Evolutionary conservation across 2,329 filamentous ascomycete genomes (phyloP).

Genomic region (Chalara sp.): DNA sequence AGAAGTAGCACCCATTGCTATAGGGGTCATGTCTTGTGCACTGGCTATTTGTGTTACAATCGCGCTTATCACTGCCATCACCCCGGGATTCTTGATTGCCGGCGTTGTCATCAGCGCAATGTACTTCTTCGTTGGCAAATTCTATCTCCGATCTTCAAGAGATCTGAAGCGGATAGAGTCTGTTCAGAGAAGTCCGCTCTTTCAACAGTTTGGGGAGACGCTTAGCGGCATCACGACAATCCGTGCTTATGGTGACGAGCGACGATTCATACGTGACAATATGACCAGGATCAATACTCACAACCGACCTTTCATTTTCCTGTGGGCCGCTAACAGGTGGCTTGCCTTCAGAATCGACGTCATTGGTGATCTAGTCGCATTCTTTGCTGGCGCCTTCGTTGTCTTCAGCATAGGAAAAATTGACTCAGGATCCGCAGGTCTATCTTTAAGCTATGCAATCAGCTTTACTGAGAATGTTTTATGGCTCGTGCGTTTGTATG

Average conservation of each 20-base stretch:
- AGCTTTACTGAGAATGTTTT: constrained; percentile 95
- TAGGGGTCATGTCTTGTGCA: constrained; percentile 61
- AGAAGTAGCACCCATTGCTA: constrained; percentile 87
- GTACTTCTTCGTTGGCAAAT: constrained; percentile 75
- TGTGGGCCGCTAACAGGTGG: constrained; percentile 97
- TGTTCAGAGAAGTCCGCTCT: constrained; percentile 86
- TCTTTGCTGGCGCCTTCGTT: constrained; percentile 89
- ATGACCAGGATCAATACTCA: constrained; percentile 82
- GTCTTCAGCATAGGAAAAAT: constrained; percentile 75
- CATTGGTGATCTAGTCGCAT: constrained; percentile 83
- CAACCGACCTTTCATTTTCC: constrained; percentile 86
- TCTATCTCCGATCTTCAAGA: constrained; percentile 89
- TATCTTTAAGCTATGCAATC: constrained; percentile 92
- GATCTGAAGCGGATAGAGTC: constrained; percentile 94
- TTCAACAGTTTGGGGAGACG: constrained; percentile 97
- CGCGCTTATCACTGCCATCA: constrained; percentile 78
- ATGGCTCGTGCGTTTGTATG: constrained; percentile 92
- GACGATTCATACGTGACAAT: constrained; percentile 90
- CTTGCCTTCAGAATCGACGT: constrained; percentile 87
- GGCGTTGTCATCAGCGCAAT: constrained; percentile 76
- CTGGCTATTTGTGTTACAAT: constrained; percentile 76
- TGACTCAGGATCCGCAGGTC: constrained; percentile 84
- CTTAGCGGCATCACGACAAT: constrained; percentile 93
- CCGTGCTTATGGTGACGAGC: constrained; percentile 89
- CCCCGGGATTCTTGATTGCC: constrained; percentile 83